A percentile compares a stretch with the other conserved stretches of the same genome.
phyloP scores from a whole-genome alignment of 257 asterid species.

The Primulina huaijiensis region DNA sequence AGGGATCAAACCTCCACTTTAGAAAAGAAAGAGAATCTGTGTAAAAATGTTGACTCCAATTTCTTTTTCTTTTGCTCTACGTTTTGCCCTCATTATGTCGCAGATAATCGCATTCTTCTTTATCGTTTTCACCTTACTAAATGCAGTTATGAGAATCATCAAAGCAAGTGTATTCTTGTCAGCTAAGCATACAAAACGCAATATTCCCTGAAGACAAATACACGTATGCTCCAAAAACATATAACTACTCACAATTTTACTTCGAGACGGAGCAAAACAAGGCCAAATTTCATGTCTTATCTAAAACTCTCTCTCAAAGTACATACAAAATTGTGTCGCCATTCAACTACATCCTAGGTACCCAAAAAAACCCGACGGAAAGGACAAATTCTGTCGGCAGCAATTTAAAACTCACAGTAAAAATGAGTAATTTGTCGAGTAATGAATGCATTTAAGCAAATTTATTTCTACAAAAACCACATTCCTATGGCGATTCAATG shows the following conservation, averaged over 20 bases:
- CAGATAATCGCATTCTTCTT: neutral
- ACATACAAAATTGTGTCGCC: too few relatives aligned
- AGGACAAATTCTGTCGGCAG: neutral
- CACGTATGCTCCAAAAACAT: too few relatives aligned
- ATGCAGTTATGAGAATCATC: neutral
- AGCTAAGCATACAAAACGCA: too few relatives aligned
- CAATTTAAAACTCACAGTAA: neutral
- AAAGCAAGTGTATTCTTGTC: neutral
- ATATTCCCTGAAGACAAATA: too few relatives aligned
- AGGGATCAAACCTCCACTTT: neutral
- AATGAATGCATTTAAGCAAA: neutral
- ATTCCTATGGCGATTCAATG: too few relatives aligned
- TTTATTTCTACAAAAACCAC: too few relatives aligned
- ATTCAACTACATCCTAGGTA: too few relatives aligned
- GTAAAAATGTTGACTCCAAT: neutral
- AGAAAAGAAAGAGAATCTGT: too few relatives aligned
- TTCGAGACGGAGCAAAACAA: neutral
- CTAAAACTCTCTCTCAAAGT: too few relatives aligned
- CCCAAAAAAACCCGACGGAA: neutral
- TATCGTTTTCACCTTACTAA: neutral
- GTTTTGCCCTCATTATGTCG: neutral
- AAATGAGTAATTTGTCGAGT: neutral
- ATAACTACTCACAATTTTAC: too few relatives aligned
- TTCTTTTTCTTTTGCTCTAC: neutral
- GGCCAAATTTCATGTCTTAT: neutral